Evolutionary conservation across 1,284 basidiomycete species (phyloP), one percentile per base, ranked within the genome.

Genomic region (Grifola frondosa): DNA sequence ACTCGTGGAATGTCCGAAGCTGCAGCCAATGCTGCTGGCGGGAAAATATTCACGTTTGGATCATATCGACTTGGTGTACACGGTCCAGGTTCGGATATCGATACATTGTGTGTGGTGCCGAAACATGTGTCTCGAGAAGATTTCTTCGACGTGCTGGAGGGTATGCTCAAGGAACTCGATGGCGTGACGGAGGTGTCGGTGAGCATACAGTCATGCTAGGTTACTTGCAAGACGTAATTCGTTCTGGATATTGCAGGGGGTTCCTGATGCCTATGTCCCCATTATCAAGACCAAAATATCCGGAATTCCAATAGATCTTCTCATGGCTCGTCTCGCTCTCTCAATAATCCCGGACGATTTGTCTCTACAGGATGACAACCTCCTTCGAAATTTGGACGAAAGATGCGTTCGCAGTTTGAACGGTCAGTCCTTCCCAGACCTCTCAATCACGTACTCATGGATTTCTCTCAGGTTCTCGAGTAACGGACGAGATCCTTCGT

Each of bases 11-110:
- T 97, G 49, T 94, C 93, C 17, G 93, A 97, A 60, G 71, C 86
- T 34, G 85, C 91, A 3, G 93, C 94, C 13, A 80, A 70, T 38
- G 81, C 87, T 41, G 90, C 95, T 5, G 97, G 96, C 45, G 97
- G 96, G 52, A 96, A 98, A 73, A 98, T 99, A 63, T 99, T 95
- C 66, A 98, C 97, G 4, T 99, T 97, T 64, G 96, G 97, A 28
- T 97, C 94, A 39, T 96, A 96, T 74, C 83, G 91, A 53, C 74
- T 99, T 31, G 96, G 96, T 44, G 96, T 99, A 12, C 97, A 99
- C 66, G 92, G 92, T 11, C 96, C 97, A 25, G 91, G 93, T 8
- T 81, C 88, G 33, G 96, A 99, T 81, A 98, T 99, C 64, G 96
- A 99, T 72, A 98, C 95, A n/a, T 75, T 99, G 25, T 94, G 94